Conservation (phyloP, 176 grass and related monocot species). For the Avena atlantica region DNA sequence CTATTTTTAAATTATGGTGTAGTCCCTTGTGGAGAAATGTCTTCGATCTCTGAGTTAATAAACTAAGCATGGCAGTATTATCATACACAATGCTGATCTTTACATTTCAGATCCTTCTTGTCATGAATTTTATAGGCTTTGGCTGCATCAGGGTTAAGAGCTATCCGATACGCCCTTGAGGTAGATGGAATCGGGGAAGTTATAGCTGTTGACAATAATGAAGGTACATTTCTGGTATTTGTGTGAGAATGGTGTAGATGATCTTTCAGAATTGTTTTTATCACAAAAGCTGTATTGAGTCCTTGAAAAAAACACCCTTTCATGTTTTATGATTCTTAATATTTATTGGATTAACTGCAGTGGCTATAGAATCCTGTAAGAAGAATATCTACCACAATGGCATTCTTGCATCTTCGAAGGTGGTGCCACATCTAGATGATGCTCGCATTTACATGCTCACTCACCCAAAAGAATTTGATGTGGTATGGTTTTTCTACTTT, state of each 20-base stretch:
- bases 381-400: constrained; percentile 64
- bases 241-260: not conserved
- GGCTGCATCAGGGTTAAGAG: constrained; percentile 65
- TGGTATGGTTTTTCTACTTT: constrained; percentile 55
- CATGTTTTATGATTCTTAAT: constrained; percentile 11
- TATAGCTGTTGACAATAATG: constrained; percentile 52
- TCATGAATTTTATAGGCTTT: constrained; percentile 52
- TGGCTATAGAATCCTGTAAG: constrained; percentile 60
- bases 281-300: not conserved
- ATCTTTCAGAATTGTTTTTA: not conserved
- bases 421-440: constrained; percentile 80
- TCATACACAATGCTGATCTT: not conserved
- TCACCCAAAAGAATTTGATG: constrained; percentile 95
- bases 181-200: constrained; percentile 66
- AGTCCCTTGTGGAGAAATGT: not conserved
- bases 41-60: constrained; percentile 15
- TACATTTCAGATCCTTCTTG: constrained; percentile 19
- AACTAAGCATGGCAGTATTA: not conserved
- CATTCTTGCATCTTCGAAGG: constrained; percentile 62
- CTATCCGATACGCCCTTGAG: constrained; percentile 57
- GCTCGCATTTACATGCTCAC: constrained; percentile 87
- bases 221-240: constrained; percentile 44
- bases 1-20: not conserved
- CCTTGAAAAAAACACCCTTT: not conserved
- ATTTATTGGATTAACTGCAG: constrained; percentile 40